phyloP scores from a whole-genome alignment of 2,329 filamentous ascomycete species.

The Fonsecaea erecta region DNA sequence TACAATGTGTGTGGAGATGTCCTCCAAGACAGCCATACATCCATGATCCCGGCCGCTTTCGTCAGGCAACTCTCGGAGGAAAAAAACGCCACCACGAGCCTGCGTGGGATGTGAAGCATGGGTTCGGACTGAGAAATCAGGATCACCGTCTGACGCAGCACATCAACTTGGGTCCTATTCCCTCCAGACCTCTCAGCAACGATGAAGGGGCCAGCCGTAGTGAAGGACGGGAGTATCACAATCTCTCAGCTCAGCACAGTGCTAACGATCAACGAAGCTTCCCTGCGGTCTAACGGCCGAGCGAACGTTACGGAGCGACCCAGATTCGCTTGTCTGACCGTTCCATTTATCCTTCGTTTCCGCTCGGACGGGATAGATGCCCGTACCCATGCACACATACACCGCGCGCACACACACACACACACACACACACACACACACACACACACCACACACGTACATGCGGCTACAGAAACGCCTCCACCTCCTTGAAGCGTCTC shows the following conservation, averaged over 20 bases:
- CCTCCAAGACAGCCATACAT: background rate
- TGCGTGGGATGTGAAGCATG: background rate
- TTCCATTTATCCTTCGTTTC: background rate
- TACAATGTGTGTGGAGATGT: constrained; percentile 1
- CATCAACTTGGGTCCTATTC: background rate
- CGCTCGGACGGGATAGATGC: background rate
- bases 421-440: background rate
- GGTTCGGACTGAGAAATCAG: background rate
- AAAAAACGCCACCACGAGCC: background rate
- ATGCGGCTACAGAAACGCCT: constrained; percentile 9
- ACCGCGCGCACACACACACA: background rate
- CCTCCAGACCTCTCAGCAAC: background rate
- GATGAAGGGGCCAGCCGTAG: background rate
- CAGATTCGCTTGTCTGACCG: background rate
- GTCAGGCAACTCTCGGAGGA: background rate
- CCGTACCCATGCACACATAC: background rate
- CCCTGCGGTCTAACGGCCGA: background rate
- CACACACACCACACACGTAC: background rate
- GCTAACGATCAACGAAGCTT: background rate
- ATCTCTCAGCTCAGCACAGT: background rate
- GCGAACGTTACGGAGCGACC: background rate
- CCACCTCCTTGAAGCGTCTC: constrained; percentile 4
- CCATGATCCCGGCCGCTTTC: constrained; percentile 9
- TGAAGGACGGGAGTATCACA: background rate
- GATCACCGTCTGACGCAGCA: background rate